Evolutionary conservation across 148 eudicot genomes (phyloP).

Genomic region (Vaccinium macrocarpon): DNA sequence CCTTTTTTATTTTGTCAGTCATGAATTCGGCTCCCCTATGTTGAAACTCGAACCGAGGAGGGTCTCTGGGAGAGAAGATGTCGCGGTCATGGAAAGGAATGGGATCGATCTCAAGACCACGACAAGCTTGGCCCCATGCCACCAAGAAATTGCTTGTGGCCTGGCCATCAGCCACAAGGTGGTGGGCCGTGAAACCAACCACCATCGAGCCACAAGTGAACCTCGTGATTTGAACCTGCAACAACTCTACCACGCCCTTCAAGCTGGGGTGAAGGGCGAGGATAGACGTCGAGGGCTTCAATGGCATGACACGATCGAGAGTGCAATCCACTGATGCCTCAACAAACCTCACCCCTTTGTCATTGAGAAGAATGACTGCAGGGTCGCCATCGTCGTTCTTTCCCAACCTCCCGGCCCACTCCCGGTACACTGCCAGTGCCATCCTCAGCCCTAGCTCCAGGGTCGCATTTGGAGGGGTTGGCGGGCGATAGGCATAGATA

Average conservation of each 20-base stretch:
- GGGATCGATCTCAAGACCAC: conserved; percentile 28
- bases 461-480: conserved; percentile 27
- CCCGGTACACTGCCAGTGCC: conserved; percentile 27
- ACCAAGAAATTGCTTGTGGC: conserved; percentile 42
- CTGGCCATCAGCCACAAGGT: conserved; percentile 40
- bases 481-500: conserved; percentile 36
- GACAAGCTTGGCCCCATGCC: conserved; percentile 42
- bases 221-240: conserved; percentile 45
- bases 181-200: conserved; percentile 39
- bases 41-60: conserved; percentile 30
- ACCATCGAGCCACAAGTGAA: conserved; percentile 46
- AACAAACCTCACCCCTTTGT: conserved; percentile 36
- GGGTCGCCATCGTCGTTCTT: conserved; percentile 15
- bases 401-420: conserved; percentile 37
- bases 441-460: conserved; percentile 34
- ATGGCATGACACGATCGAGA: conserved; percentile 27
- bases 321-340: conserved; percentile 32
- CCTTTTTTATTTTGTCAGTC: conserved; percentile 12
- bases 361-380: conserved; percentile 25
- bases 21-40: conserved; percentile 33
- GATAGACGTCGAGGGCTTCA: conserved; percentile 24
- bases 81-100: conserved; percentile 24
- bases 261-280: conserved; percentile 31
- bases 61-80: conserved; percentile 32
- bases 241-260: conserved; percentile 27